Percentiles rank a stretch among this genome's conserved stretches.
phyloP scores from a whole-genome alignment of 306 rosid species.

The Lotus japonicus region DNA sequence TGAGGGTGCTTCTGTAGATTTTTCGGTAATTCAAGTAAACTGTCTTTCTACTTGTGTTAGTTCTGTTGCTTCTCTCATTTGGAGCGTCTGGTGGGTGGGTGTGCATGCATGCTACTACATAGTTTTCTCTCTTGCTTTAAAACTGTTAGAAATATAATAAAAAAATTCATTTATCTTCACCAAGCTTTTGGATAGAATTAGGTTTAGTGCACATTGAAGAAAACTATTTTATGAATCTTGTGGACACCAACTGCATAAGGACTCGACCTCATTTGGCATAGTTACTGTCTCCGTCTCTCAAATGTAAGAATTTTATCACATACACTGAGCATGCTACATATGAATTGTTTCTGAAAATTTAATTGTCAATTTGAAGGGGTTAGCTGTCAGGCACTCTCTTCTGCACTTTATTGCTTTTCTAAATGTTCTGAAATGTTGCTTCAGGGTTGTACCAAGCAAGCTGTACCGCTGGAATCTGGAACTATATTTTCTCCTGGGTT shows the following conservation, averaged over 20 bases:
- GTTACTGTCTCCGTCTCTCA: neutral
- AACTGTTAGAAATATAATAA: no score
- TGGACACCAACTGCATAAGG: neutral
- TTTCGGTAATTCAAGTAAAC: constrained; percentile 45
- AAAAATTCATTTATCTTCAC: no score
- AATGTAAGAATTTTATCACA: neutral
- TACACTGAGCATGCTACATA: neutral
- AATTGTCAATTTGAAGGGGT: constrained; percentile 10
- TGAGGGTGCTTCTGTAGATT: constrained; percentile 42
- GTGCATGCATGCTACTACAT: neutral
- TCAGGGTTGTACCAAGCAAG: constrained; percentile 51
- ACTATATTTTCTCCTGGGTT: constrained; percentile 91
- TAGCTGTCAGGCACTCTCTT: neutral
- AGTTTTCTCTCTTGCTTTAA: constrained; percentile 2
- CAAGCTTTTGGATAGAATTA: no score
- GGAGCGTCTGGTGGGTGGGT: neutral
- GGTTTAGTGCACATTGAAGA: no score
- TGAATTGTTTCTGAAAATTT: neutral
- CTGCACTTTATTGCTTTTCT: neutral
- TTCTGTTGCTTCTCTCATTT: neutral
- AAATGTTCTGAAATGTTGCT: constrained; percentile 9
- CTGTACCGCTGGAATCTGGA: constrained; percentile 41
- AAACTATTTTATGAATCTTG: neutral
- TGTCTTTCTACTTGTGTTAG: constrained; percentile 2
- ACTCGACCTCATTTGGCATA: neutral